phyloP scores from a whole-genome alignment of 1,284 basidiomycete species.

The Boletus austroedulis region DNA sequence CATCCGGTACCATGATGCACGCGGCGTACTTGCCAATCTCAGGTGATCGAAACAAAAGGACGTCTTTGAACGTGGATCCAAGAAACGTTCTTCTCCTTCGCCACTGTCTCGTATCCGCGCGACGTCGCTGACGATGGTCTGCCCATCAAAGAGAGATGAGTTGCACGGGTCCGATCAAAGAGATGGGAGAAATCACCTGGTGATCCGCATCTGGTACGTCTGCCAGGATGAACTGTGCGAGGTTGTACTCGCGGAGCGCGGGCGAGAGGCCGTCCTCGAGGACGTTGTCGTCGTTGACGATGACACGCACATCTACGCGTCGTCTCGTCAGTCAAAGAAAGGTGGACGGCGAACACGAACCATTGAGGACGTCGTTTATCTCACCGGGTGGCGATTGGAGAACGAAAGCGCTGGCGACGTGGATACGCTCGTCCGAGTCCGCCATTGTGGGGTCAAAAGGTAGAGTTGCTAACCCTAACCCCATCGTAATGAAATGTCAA shows the following conservation, averaged over 20 bases:
- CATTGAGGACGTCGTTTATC: constrained; percentile 92
- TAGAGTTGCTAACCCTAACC: constrained; percentile 28
- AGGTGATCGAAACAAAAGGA: constrained; percentile 83
- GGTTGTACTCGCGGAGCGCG: constrained; percentile 79
- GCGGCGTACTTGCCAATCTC: constrained; percentile 51
- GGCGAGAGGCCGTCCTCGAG: constrained; percentile 77
- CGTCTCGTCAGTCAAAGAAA: background rate
- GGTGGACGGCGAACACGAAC: constrained; percentile 40
- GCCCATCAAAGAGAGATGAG: constrained; percentile 1
- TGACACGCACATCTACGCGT: constrained; percentile 75
- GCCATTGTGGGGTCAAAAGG: background rate
- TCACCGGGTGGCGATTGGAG: constrained; percentile 91
- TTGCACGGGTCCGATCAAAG: background rate
- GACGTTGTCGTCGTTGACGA: constrained; percentile 80
- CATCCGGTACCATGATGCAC: background rate
- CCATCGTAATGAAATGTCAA: background rate
- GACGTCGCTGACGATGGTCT: constrained; percentile 77
- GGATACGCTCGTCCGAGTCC: constrained; percentile 51
- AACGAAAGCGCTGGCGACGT: constrained; percentile 74
- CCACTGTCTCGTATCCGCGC: constrained; percentile 46
- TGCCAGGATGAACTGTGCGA: constrained; percentile 77
- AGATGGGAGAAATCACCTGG: constrained; percentile 47
- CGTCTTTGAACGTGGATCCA: constrained; percentile 76
- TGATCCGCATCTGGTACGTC: constrained; percentile 71
- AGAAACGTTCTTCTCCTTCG: constrained; percentile 59